Percentiles rank a stretch among this genome's conserved stretches.
These are phyloP conservation scores for Penicillium expansum DNA, from an alignment of 2,329 filamentous ascomycete species.

Conservation along the genomic window DNA sequence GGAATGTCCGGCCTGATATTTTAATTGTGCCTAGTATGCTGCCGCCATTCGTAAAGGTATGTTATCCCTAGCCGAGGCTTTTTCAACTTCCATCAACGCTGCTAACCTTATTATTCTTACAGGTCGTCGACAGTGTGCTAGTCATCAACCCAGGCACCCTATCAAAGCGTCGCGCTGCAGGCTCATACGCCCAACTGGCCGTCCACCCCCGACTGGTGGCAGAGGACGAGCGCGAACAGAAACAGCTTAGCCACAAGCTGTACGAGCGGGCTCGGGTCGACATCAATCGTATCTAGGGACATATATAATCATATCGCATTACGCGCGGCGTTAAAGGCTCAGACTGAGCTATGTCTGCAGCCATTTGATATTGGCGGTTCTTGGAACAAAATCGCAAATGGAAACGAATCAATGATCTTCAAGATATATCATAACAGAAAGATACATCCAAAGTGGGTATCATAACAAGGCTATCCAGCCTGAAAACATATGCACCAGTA, in stretches of 20 bases:
- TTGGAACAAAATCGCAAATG: constrained; percentile 1
- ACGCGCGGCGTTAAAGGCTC: constrained; percentile 21
- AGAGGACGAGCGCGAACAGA: constrained; percentile 57
- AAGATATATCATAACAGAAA: constrained; percentile 4
- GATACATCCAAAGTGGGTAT: constrained; percentile 5
- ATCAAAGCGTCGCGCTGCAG: constrained; percentile 78
- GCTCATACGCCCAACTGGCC: constrained; percentile 79
- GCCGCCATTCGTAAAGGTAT: constrained; percentile 83
- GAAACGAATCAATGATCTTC: constrained; percentile 11
- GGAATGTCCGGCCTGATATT: constrained; percentile 80
- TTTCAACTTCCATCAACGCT: background rate
- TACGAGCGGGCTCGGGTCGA: constrained; percentile 84
- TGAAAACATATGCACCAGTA: constrained; percentile 15
- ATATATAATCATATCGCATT: constrained; percentile 27
- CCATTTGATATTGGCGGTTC: background rate
- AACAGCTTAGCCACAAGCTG: constrained; percentile 68
- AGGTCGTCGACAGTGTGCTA: constrained; percentile 89
- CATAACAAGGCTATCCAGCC: constrained; percentile 1
- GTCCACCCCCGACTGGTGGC: constrained; percentile 64
- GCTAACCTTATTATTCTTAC: constrained; percentile 2
- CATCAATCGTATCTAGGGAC: constrained; percentile 68
- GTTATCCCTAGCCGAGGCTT: constrained; percentile 19
- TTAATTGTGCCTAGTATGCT: constrained; percentile 78
- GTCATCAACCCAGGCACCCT: constrained; percentile 87
- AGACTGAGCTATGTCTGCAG: background rate